Evolutionary conservation across 2,329 filamentous ascomycete species (phyloP), one percentile per base, ranked within the genome.

Genomic region (Botrytis sinoallii): DNA sequence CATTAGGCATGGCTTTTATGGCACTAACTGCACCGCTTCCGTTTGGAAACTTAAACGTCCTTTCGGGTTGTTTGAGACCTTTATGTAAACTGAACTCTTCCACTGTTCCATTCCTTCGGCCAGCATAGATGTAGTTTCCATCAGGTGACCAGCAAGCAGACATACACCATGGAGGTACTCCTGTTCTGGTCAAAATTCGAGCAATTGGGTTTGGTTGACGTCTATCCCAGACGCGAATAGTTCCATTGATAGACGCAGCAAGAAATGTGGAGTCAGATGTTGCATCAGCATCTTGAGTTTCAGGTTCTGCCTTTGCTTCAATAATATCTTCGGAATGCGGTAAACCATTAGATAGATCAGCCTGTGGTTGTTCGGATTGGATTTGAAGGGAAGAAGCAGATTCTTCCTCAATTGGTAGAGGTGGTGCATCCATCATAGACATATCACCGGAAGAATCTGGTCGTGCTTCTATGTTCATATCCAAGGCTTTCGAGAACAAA

Each of bases 91-190:
- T 94, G 83, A 93, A 99, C 83, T 99, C 96, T 78, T 99, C 96
- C 0, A 99, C 96, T 0, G 94, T 97, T 70, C 89, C 89, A 82
- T 98, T 98, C 74, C 96, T 88, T 42, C 96, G 87, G 0, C 96
- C 96, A 0, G 93, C 95, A 83, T 97, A 99, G 79, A 99, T 95
- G 82, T 90, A 94, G 83, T 98, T 98, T 22, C 96, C 96, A 81
- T 98, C 93, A 0, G 94, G 94, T 72, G 92, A 95, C 96, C 96
- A 99, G 84, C 94, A 97, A 0, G 94, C 94, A 77, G 93, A 95
- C 90, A 97, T 98, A 82, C 95, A 98, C 95, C 95, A 99, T 0
- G 95, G 96, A 1, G 96, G 95, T 0, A 94, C 93, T 29, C 90
- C 90, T 18, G 90, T 88, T 18, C 90, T 86, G 29, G 92, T 93